phyloP scores from a whole-genome alignment of 331 rosid species.

The Acacia concinna region DNA sequence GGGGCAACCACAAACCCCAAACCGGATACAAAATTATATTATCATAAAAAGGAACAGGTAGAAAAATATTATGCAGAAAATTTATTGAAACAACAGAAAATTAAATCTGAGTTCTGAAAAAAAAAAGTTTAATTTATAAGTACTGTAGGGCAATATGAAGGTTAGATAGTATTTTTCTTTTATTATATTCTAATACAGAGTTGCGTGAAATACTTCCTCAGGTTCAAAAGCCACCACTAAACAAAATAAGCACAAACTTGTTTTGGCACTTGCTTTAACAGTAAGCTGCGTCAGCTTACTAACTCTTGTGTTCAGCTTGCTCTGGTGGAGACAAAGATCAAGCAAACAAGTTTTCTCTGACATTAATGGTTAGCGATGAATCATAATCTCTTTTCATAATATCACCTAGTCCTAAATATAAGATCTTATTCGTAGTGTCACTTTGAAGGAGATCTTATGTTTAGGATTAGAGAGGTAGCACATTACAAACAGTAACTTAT shows the following conservation, averaged over 20 bases:
- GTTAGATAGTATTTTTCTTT: not conserved
- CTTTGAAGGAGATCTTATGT: too few species aligned
- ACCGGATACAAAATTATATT: too few species aligned
- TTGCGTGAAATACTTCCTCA: constrained; percentile 38
- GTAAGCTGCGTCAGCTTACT: constrained; percentile 76
- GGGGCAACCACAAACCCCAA: too few species aligned
- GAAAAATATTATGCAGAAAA: not conserved
- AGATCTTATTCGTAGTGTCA: too few species aligned
- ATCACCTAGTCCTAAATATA: too few species aligned
- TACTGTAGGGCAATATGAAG: not conserved
- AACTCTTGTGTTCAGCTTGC: constrained; percentile 70
- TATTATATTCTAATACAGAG: not conserved
- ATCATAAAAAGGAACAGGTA: too few species aligned
- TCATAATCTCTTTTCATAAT: too few species aligned
- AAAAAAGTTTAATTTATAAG: not conserved
- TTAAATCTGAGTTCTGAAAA: too few species aligned
- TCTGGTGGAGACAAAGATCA: constrained; percentile 87
- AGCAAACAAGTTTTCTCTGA: constrained; percentile 92
- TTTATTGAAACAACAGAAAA: too few species aligned
- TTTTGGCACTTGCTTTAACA: constrained; percentile 84
- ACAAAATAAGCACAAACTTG: constrained; percentile 68
- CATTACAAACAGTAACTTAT: too few species aligned
- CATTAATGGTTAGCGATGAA: constrained; percentile 61
- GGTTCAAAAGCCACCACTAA: constrained; percentile 53
- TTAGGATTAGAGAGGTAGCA: too few species aligned